phyloP scores from a whole-genome alignment of 2,329 filamentous ascomycete species.

The Paecilomyces formosus region DNA sequence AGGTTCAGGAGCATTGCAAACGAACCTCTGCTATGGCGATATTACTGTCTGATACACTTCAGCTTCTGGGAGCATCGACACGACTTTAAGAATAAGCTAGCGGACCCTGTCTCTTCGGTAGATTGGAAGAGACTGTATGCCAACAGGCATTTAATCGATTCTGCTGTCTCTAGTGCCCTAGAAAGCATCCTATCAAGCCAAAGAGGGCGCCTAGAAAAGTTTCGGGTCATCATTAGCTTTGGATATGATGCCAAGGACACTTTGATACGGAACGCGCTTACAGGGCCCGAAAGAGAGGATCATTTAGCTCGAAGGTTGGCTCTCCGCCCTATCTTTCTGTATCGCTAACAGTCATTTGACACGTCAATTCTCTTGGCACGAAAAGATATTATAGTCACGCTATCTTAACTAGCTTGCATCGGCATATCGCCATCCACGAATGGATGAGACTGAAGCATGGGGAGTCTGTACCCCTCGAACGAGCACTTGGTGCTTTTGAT shows the following conservation, averaged over 20 bases:
- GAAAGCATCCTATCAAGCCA: slow-evolving; percentile 65
- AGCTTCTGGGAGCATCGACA: slow-evolving; percentile 67
- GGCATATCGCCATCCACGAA: slow-evolving; percentile 67
- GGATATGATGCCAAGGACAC: slow-evolving; percentile 88
- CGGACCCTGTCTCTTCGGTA: slow-evolving; percentile 46
- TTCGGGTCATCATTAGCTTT: slow-evolving; percentile 61
- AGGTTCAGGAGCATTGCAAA: slow-evolving; percentile 59
- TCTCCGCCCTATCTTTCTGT: slow-evolving; percentile 1
- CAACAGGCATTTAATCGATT: slow-evolving; percentile 48
- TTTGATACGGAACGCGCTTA: slow-evolving; percentile 58
- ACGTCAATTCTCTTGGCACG: slow-evolving; percentile 5
- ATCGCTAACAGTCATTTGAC: slow-evolving; percentile 5
- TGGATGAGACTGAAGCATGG: slow-evolving; percentile 57
- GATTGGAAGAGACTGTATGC: slow-evolving; percentile 70
- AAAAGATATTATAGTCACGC: slow-evolving; percentile 66
- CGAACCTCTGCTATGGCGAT: slow-evolving; percentile 71
- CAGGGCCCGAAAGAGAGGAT: slow-evolving; percentile 58
- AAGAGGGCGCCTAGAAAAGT: slow-evolving; percentile 59
- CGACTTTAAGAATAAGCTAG: slow-evolving; percentile 51
- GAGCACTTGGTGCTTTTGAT: slow-evolving; percentile 74
- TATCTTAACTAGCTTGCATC: slow-evolving; percentile 71
- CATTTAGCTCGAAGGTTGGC: slow-evolving; percentile 61
- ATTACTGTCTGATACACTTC: slow-evolving; percentile 63
- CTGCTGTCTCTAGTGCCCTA: slow-evolving; percentile 47
- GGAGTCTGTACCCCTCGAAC: slow-evolving; percentile 57